Conservation (phyloP, 2,329 filamentous ascomycete species). For the Paracamarosporium sp. region DNA sequence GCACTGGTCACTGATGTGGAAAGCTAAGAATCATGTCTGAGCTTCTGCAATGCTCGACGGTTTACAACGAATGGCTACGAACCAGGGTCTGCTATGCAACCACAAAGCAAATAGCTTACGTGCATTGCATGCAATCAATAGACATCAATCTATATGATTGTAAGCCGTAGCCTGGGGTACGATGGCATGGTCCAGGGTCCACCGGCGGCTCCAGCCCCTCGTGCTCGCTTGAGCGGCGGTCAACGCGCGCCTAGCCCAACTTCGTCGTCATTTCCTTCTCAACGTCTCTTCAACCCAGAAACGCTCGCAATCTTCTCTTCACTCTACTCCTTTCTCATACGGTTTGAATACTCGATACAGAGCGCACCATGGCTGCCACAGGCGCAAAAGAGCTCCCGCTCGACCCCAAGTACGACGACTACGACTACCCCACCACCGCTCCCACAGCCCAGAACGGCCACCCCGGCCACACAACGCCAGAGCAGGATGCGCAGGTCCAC, state of each 20-base stretch:
- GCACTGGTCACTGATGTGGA: not conserved
- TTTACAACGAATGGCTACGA: no score
- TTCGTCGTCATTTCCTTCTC: constrained; percentile 33
- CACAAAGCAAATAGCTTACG: constrained; percentile 5
- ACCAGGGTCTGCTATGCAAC: no score
- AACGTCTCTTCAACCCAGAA: constrained; percentile 14
- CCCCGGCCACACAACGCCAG: constrained; percentile 82
- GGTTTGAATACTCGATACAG: not conserved
- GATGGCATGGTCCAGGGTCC: constrained; percentile 9
- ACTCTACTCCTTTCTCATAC: not conserved
- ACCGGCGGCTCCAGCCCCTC: constrained; percentile 1
- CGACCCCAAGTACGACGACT: constrained; percentile 94
- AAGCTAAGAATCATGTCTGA: not conserved
- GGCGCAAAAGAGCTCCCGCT: constrained; percentile 54
- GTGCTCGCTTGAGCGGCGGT: constrained; percentile 27
- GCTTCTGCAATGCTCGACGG: no score
- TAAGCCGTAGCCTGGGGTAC: not conserved
- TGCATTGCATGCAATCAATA: not conserved
- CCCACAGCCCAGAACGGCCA: constrained; percentile 76
- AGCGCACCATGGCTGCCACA: constrained; percentile 39
- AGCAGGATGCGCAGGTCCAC: constrained; percentile 87
- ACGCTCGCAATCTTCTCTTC: constrained; percentile 1
- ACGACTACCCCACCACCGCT: constrained; percentile 86
- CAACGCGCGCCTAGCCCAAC: constrained; percentile 33
- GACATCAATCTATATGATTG: no score